Base-by-base conservation (phyloP, 176 grass and related monocot genomes). In the Eleusine coracana region DNA sequence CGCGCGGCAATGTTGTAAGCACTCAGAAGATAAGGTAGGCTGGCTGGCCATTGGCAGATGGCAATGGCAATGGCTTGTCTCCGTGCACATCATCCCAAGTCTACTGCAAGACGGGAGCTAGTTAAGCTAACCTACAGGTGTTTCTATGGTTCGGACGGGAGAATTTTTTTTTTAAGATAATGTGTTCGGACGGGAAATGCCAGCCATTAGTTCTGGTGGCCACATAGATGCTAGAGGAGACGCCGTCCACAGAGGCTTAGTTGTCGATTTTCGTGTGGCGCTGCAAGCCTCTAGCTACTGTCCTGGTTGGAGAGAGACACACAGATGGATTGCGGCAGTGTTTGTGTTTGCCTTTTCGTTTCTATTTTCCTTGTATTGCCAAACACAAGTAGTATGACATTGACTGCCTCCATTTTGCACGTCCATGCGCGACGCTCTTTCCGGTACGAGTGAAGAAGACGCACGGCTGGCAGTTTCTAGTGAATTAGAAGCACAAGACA, bases 331-430 rank as follows among this genome's bases (percentile, higher is more conserved):
- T 25, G 44, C 44, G 44, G 46, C 70, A 76, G 73, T 76, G 21
- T 76, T 61, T 25, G 21, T 60, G 54, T 76, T 76, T 20, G 54
- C 54, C 21, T 76, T 76, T 42, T 54, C 74, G 54, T 61, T 76
- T 60, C 74, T 59, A 54, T 76, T 23, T n/a, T 28, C 58, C 11
- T 16, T 41, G 36, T 23, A 10, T 71, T 59, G 73, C 52, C 50
- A 38, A 76, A 61, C 7, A 61, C 5, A 15, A n/a, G 20, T 21
- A n/a, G 20, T 21, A 25, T 61, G 58, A 8, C 58, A 10, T 25
- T 61, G n/a, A 58, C 58, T 25, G n/a, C 58, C 21, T 25, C 4
- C n/a, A 5, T 9, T 27, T 25, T 10, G 58, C 21, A 61, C n/a
- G 10, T 27, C n/a, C 44, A 46, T 12, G 44, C 9, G 11, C 11